phyloP scores from a whole-genome alignment of 805 yeast species.

The Candida methanosorbosa region DNA sequence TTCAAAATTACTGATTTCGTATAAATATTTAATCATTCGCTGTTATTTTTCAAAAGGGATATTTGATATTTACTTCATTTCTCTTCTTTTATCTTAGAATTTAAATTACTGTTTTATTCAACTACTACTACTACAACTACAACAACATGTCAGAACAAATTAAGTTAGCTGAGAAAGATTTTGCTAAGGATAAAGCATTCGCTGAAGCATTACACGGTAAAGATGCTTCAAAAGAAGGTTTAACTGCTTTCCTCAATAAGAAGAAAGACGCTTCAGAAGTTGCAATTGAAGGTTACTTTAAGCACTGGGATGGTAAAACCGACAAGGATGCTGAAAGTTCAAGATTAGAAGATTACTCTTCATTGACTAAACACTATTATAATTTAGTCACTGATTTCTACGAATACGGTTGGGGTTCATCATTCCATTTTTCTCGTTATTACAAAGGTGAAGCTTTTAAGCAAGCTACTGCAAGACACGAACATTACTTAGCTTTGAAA shows the following conservation, averaged over 20 bases:
- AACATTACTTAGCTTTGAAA: conserved; percentile 85
- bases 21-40: no score
- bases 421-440: conserved; percentile 94
- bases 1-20: no score
- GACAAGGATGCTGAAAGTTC: conserved; percentile 58
- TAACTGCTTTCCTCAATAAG: conserved; percentile 70
- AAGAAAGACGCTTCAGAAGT: conserved; percentile 70
- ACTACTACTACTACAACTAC: no score
- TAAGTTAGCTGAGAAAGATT: conserved; percentile 45
- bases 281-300: conserved; percentile 85
- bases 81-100: neutral
- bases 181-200: conserved; percentile 56
- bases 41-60: no score
- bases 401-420: conserved; percentile 99
- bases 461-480: conserved; percentile 96
- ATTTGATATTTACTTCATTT: no score
- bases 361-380: conserved; percentile 90
- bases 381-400: conserved; percentile 96
- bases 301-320: conserved; percentile 94
- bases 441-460: conserved; percentile 88
- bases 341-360: conserved; percentile 80
- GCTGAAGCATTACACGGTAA: conserved; percentile 85
- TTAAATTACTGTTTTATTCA: neutral
- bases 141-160: conserved; percentile 4
- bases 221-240: conserved; percentile 54